Percentiles rank a stretch among this genome's conserved stretches.
Evolutionary conservation across 305 asterid species (phyloP).

Genomic region (Andrographis paniculata): DNA sequence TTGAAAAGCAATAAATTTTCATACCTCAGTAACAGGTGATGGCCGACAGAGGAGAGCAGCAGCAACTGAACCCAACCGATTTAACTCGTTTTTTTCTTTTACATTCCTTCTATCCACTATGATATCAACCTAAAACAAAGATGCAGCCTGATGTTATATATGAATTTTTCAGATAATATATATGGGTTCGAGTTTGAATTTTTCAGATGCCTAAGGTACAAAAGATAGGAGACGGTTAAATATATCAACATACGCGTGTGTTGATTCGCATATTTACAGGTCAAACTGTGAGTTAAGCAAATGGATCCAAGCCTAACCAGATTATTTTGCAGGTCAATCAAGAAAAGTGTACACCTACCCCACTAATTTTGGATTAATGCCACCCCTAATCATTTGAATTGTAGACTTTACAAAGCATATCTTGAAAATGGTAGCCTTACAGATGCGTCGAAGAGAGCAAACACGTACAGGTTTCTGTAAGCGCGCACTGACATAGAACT

Average conservation of each 20-base stretch:
- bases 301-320: too few species aligned
- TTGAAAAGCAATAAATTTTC: constrained; percentile 19
- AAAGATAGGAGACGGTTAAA: too few species aligned
- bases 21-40: constrained; percentile 62
- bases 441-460: constrained; percentile 1
- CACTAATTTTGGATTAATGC: too few species aligned
- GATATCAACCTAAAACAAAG: constrained; percentile 49
- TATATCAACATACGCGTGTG: too few species aligned
- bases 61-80: constrained; percentile 61
- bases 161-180: constrained; percentile 11
- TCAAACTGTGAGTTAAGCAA: too few species aligned
- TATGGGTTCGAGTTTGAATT: background rate
- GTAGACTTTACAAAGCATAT: constrained; percentile 3
- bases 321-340: too few species aligned
- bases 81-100: constrained; percentile 44
- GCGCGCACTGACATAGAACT: constrained; percentile 82
- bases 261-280: too few species aligned
- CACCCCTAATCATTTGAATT: background rate
- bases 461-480: constrained; percentile 77
- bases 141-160: constrained; percentile 13
- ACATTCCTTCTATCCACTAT: constrained; percentile 54
- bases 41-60: constrained; percentile 91
- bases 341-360: too few species aligned
- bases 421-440: constrained; percentile 2
- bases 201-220: background rate